Conservation (phyloP, 352 stramenopile species). For the Saprolegnia parasitica region DNA sequence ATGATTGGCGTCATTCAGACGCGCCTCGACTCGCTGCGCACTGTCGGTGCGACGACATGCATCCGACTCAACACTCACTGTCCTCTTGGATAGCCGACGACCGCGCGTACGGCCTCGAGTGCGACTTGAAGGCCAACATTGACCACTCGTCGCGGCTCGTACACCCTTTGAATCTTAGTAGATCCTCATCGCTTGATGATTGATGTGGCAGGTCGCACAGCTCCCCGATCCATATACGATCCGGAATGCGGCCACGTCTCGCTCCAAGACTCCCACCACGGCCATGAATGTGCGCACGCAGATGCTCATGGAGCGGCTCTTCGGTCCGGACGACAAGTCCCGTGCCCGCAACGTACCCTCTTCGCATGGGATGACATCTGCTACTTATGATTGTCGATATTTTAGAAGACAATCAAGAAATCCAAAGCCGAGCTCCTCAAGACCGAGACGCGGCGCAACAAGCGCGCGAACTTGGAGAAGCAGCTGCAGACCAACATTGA, state of each 20-base stretch:
- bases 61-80: neutral
- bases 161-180: neutral
- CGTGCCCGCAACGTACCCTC: conserved; percentile 34
- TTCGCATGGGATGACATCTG: conserved; percentile 31
- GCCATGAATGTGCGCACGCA: conserved; percentile 54
- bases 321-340: conserved; percentile 66
- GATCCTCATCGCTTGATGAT: neutral
- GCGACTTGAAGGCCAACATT: conserved; percentile 64
- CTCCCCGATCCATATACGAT: conserved; percentile 67
- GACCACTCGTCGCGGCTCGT: conserved; percentile 72
- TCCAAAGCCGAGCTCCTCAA: conserved; percentile 77
- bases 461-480: conserved; percentile 73
- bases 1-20: conserved; percentile 79
- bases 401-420: conserved; percentile 71
- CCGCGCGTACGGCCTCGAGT: conserved; percentile 64
- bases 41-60: conserved; percentile 39
- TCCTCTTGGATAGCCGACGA: conserved; percentile 42
- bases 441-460: conserved; percentile 64
- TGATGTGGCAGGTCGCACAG: conserved; percentile 29
- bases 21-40: conserved; percentile 57
- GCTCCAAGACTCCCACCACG: conserved; percentile 39
- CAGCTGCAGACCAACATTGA: conserved; percentile 85
- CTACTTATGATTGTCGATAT: neutral
- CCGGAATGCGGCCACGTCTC: conserved; percentile 37
- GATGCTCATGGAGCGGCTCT: conserved; percentile 70